Evolutionary conservation across 805 yeast genomes (phyloP), one percentile per base, ranked within the genome.

Genomic region (Cephaloascus fragrans): DNA sequence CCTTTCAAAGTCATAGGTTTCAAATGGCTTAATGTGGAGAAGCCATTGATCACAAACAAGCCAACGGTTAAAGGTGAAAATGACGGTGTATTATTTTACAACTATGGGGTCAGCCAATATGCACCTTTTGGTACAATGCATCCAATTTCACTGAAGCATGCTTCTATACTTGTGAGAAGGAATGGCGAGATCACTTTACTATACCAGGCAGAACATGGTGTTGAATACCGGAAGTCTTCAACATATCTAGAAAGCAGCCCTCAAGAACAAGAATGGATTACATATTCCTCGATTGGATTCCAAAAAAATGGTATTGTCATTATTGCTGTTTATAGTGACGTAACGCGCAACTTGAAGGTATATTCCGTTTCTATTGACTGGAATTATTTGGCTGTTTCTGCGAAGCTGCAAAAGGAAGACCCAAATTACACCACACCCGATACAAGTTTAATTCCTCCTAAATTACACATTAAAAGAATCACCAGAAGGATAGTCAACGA

Each of bases 21-120:
- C 53, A 73, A 73, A 47, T 87, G 95, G 95, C 66, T 87, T 19
- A 76, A 75, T 34, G 61, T 74, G n/a, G 86, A 83, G 37, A 85
- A 86, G 46, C 75, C 80, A 1, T 73, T 76, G 34, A 67, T 79
- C 15, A 60, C 74, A 14, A 75, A 71, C 41, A 64, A 71, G n/a
- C 83, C 84, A 0, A 85, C 87, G 0, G 54, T 62, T 2, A 56
- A 64, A 42, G 55, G 49, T 3, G 56, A 53, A 4, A 56, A 50
- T 20, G 67, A 62, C 41, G 49, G 62, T 2, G 36, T 8, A 6
- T 34, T 16, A 6, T 19, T 55, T 26, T 80, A 68, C 55, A 59
- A 56, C 6, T 86, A 83, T 52, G 71, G 73, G 2, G 77, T 80
- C 1, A 69, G 66, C 36, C 86, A 77, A 50, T 71, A 71, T 43